A percentile compares a stretch with the other conserved stretches of the same genome.
Evolutionary conservation across 192 early-diverging fungal genomes (phyloP).

Genomic region (Coemansia sp.): DNA sequence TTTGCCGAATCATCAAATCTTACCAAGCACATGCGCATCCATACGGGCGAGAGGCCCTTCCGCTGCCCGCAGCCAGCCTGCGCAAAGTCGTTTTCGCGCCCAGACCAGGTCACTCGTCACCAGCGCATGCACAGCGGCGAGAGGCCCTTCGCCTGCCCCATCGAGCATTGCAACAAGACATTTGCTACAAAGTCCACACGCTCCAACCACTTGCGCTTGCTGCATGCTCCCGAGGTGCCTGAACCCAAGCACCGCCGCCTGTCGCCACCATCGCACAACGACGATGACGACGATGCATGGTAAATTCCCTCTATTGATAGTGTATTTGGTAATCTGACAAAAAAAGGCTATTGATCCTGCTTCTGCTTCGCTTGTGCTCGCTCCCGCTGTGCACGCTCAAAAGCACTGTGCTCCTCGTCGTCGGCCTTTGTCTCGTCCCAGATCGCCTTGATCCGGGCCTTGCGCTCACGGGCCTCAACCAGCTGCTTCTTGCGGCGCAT

Average conservation of each 20-base stretch:
- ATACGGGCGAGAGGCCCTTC: conserved; percentile 77
- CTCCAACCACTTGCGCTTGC: conserved; percentile 30
- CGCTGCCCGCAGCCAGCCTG: conserved; percentile 63
- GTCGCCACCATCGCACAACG: neutral
- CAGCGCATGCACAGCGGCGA: conserved; percentile 49
- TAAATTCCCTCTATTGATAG: neutral
- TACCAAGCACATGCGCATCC: conserved; percentile 70
- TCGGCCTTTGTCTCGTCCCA: conserved; percentile 32
- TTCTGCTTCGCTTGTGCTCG: neutral
- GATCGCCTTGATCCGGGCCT: conserved; percentile 20
- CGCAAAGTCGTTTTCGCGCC: conserved; percentile 70
- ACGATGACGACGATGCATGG: neutral
- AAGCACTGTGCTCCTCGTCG: conserved; percentile 29
- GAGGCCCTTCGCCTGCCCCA: conserved; percentile 33
- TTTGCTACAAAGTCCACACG: conserved; percentile 39
- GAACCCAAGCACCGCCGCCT: neutral
- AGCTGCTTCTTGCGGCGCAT: conserved; percentile 46
- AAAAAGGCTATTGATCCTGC: neutral
- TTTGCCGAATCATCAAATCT: conserved; percentile 62
- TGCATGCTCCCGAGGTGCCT: conserved; percentile 17
- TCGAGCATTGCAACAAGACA: conserved; percentile 34
- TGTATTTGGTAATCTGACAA: neutral
- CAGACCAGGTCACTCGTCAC: conserved; percentile 70
- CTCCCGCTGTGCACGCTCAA: conserved; percentile 20
- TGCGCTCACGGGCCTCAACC: conserved; percentile 40